Base-by-base conservation (phyloP, 1,284 basidiomycete species). In the Austroboletus olivaceoglutinosus region DNA sequence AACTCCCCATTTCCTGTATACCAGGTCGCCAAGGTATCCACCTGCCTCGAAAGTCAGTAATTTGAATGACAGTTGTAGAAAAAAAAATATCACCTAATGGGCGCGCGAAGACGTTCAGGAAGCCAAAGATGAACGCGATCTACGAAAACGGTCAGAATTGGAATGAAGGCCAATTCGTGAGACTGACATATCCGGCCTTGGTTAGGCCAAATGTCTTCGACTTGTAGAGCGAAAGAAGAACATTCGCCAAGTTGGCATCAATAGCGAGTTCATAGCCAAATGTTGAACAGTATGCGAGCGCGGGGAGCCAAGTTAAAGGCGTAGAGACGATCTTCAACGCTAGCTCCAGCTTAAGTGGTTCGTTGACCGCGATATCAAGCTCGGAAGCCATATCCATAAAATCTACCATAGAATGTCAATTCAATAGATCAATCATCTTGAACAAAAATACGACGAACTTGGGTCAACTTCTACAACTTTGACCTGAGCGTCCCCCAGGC, bases 201-300 rank as follows among this genome's bases (percentile, higher is more conserved):
- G 75, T 73, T 57, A 79, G 76, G 13, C 73, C 73, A 51, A 79
- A 74, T 2, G 58, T 58, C 3, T 58, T 55, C 2, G 60, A 58
- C 34, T 62, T 59, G 59, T 73, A 74, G 27, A 79, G 64, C 2
- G 55, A 67, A 51, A 72, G 76, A 25, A 83, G 63, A 19, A 81
- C 69, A 50, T 72, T 76, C 15, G 79, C 76, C 48, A 86, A 68
- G 48, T 78, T 77, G 10, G 78, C 76, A 53, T 86, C 80, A 36
- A 86, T 72, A 2, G 77, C 76, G 3, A 85, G 73, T 60, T 85
- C 82, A 42, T 77, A 75, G 1, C 83, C 83, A 53, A 85, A 83
- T 10, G 77, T 78, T 2, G 75, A 72, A 22, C 73, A 55, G 58
- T 83, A 83, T 16, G 74, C 77, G 12, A 83, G 59, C 2, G 78